Percentiles rank a stretch among this genome's conserved stretches.
Conservation (phyloP, 2,329 filamentous ascomycete genomes). For the Drechmeria coniospora region DNA sequence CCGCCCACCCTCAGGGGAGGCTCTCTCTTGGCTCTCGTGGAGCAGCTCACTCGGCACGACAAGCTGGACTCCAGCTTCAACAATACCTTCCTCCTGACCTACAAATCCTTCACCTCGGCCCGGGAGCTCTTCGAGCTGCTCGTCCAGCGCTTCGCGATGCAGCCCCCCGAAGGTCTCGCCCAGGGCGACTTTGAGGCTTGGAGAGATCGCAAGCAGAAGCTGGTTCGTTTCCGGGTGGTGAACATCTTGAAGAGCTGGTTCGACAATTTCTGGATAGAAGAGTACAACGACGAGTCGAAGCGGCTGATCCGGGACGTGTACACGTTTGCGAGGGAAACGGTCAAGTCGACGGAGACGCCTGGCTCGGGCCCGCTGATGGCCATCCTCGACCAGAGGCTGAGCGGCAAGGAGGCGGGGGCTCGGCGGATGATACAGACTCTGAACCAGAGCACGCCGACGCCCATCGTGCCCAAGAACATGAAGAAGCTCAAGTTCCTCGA, state of each 20-base stretch:
- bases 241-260: conserved; percentile 99
- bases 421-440: conserved; percentile 79
- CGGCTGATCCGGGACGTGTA: conserved; percentile 79
- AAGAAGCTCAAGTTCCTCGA: conserved; percentile 98
- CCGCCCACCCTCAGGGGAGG: conserved; percentile 73
- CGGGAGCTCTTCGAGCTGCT: conserved; percentile 84
- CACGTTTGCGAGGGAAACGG: conserved; percentile 78
- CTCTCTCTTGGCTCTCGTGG: conserved; percentile 74
- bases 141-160: conserved; percentile 80
- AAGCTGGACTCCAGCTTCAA: conserved; percentile 92
- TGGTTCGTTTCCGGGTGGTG: conserved; percentile 87
- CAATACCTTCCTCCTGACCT: conserved; percentile 93
- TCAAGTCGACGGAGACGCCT: conserved; percentile 86
- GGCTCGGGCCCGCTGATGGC: conserved; percentile 73
- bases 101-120: conserved; percentile 85
- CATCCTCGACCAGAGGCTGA: conserved; percentile 75
- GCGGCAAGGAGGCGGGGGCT: conserved; percentile 72
- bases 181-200: conserved; percentile 68
- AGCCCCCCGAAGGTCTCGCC: conserved; percentile 70
- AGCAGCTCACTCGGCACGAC: conserved; percentile 90
- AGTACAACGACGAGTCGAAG: conserved; percentile 67
- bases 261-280: conserved; percentile 98
- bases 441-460: conserved; percentile 65
- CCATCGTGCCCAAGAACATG: conserved; percentile 97
- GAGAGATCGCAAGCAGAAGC: conserved; percentile 89